Base-by-base conservation (phyloP, 2,329 filamentous ascomycete genomes). In the Elsinoe ampelina region DNA sequence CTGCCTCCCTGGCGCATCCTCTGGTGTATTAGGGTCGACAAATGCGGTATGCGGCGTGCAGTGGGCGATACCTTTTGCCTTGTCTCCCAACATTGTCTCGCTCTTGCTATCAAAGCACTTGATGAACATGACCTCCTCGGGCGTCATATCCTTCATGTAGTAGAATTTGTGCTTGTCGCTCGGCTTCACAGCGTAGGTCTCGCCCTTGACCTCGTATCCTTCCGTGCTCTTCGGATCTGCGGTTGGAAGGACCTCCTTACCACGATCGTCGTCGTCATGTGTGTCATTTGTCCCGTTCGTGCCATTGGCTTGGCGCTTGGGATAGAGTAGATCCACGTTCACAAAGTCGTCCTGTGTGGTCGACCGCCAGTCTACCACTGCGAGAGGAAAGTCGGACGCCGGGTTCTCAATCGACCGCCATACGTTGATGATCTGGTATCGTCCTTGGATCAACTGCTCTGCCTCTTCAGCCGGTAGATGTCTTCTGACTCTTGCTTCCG, bases 31-130 rank as follows among this genome's bases (percentile, higher is more conserved):
- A 1, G 87, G 85, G 68, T 95, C 86, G 38, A 78, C 75, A 71
- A 95, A 96, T 0, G 89, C 89, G 8, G 84, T 84, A 72, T 95
- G 89, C 12, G 89, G 83, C 32, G 74, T 75, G 47, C 73, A 63
- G 3, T 75, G 65, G 11, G 73, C 73, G 3, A 75, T 55, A 0
- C 73, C 72, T 38, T 70, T 60, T 55, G 63, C 67, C 1, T 72
- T 66, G 51, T 63, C 62, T 65, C 26, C 61, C 13, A 67, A 66
- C 68, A 71, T 68, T 3, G 71, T 72, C 54, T 75, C 69, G 4
- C 74, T 74, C 35, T 64, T 66, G 8, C 69, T 73, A 59, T 77
- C 74, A 59, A 73, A 77, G 60, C 74, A 77, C 67, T 77, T 80
- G 60, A 80, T 69, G 57, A 80, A 66, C 70, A 80, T 72, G 0